These are phyloP conservation scores for Puccinellia tenuiflora DNA, from an alignment of 176 grass and related monocot genomes.

Conservation along the genomic window DNA sequence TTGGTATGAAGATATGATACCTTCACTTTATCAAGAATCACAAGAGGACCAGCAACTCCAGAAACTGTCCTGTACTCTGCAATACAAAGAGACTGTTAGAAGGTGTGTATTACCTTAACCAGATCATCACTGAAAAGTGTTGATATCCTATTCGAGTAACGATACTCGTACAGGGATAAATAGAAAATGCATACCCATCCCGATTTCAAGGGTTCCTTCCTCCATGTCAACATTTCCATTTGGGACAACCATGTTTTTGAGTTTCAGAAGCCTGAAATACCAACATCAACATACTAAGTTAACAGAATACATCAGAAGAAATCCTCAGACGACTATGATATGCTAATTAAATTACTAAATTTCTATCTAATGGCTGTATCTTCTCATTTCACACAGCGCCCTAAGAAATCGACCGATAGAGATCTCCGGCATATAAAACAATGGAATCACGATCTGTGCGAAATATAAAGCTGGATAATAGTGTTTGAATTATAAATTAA, in stretches of 20 bases:
- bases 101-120: background rate
- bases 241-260: constrained; percentile 46
- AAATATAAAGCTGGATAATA: background rate
- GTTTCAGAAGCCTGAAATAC: constrained; percentile 19
- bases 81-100: constrained; percentile 12
- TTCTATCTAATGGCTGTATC: background rate
- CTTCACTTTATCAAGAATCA: constrained; percentile 86
- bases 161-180: background rate
- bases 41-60: constrained; percentile 75
- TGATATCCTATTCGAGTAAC: background rate
- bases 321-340: background rate
- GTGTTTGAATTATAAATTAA: background rate
- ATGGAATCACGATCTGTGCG: background rate
- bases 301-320: background rate
- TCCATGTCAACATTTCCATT: constrained; percentile 49
- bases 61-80: constrained; percentile 77
- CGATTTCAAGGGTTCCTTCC: constrained; percentile 66
- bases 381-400: background rate
- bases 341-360: background rate
- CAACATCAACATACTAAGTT: background rate
- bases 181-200: constrained; percentile 40
- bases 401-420: background rate
- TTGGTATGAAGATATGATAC: constrained; percentile 5
- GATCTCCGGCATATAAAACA: background rate
- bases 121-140: background rate